Base-by-base conservation (phyloP, 192 early-diverging fungal species). In the Coemansia sp. region DNA sequence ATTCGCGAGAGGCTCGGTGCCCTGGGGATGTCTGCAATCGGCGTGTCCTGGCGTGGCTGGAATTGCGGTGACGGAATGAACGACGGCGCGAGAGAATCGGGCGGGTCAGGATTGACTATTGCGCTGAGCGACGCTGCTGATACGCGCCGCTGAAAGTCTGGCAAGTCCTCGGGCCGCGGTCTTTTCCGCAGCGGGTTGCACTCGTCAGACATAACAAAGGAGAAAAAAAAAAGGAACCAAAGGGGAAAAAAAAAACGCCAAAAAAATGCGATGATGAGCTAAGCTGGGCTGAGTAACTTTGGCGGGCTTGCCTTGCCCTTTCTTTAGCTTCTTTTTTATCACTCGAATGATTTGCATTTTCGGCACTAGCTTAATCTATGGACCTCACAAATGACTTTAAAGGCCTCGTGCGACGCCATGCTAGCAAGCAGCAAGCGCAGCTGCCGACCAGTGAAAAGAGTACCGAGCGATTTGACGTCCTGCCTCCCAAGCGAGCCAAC, bases 121-220 rank as follows among this genome's bases (percentile, higher is more conserved):
- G 65, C 60, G 37, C 75, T 78, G 8, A 78, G 61, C 37, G 75
- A 78, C 12, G 75, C 75, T 40, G 75, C 68, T 9, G 75, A 78
- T 9, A 78, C 69, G 24, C 69, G 68, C 14, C 75, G 69, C 48
- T 67, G 38, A 29, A 65, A 65, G 36, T 68, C 69, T 8, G 75
- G 65, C 38, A 65, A 58, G 29, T 70, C 64, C 24, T 48, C 46
- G 46, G 61, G 54, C 10, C 75, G 62, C 58, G 68, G 75, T 56
- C 75, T 58, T 64, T 78, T 78, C 29, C 69, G 65, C 36, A 63
- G 43, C 36, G 55, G 61, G 27, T 29, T 38, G 26, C 58, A 53
- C 4, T 59, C 58, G 62, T 11, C 57, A 21, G 26, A n/a, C 11
- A 21, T 21, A 53, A 17, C 38, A 56, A 62, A 39, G 0, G 26